These are phyloP conservation scores for Aspergillus asperescens DNA, from an alignment of 495 filamentous ascomycete species.

Conservation along the genomic window DNA sequence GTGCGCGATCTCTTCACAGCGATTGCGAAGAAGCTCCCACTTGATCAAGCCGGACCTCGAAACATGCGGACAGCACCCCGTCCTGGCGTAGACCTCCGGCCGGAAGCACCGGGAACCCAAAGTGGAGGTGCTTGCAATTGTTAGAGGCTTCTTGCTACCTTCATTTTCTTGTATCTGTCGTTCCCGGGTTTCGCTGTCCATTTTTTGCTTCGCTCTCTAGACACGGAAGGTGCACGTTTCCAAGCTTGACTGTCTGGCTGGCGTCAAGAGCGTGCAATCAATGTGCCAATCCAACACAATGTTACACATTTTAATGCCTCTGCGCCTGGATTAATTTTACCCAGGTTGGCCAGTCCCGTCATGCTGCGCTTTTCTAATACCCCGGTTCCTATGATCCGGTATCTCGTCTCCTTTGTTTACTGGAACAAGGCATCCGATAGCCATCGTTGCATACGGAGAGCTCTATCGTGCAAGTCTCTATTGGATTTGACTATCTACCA, in stretches of 20 bases:
- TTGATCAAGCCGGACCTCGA: slow-evolving; percentile 88
- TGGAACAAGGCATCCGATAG: slow-evolving; percentile 19
- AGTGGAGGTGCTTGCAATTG: slow-evolving; percentile 70
- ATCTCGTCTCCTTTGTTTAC: slow-evolving; percentile 10
- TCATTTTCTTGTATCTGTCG: slow-evolving; percentile 6
- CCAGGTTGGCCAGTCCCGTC: slow-evolving; percentile 3
- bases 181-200: slow-evolving; percentile 3
- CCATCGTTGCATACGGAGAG: slow-evolving; percentile 3
- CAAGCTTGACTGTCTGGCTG: slow-evolving; percentile 11
- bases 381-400: slow-evolving; percentile 9
- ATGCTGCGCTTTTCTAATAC: slow-evolving; percentile 5
- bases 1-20: slow-evolving; percentile 95
- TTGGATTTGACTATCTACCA: slow-evolving; percentile 37
- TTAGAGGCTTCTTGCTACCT: slow-evolving; percentile 34
- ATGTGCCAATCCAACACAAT: slow-evolving; percentile 17
- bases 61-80: slow-evolving; percentile 69
- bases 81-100: slow-evolving; percentile 74
- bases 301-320: slow-evolving; percentile 17
- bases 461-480: slow-evolving; percentile 19
- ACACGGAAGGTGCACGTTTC: slow-evolving; percentile 17
- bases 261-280: slow-evolving; percentile 3
- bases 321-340: slow-evolving; percentile 9
- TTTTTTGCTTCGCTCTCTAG: slow-evolving; percentile 16
- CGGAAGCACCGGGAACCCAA: slow-evolving; percentile 72
- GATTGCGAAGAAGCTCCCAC: slow-evolving; percentile 92